Percentiles rank a stretch among this genome's conserved stretches.
phyloP scores from a whole-genome alignment of 2,329 filamentous ascomycete species.

The Fusarium papillatum region DNA sequence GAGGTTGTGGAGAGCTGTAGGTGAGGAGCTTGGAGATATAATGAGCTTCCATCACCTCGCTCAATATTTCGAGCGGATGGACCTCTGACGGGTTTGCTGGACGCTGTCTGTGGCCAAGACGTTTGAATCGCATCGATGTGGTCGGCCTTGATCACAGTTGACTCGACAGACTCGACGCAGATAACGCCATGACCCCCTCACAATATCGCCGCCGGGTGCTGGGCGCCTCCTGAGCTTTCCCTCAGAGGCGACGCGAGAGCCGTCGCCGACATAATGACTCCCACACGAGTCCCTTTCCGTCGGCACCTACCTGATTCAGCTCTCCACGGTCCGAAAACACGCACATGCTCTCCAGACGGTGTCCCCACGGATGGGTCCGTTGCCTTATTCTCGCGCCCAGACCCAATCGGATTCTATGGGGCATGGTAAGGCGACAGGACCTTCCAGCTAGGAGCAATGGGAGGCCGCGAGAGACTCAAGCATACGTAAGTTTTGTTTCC shows the following conservation, averaged over 20 bases:
- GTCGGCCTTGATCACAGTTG: not conserved
- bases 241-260: not conserved
- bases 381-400: not conserved
- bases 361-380: not conserved
- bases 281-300: not conserved
- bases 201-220: not conserved
- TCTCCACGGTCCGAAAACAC: not conserved
- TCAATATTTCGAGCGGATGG: not conserved
- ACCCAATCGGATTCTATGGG: not conserved
- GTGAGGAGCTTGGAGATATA: not conserved
- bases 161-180: not conserved
- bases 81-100: too few relatives aligned
- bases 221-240: not conserved
- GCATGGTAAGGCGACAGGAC: not conserved
- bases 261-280: not conserved
- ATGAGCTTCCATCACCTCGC: not conserved
- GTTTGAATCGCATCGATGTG: too few relatives aligned
- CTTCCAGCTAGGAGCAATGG: not conserved
- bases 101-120: too few relatives aligned
- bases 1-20: not conserved
- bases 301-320: not conserved
- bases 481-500: not conserved
- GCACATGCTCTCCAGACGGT: not conserved
- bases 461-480: not conserved
- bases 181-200: not conserved